Conservation (phyloP, 2,329 filamentous ascomycete genomes). For the Pseudocercospora vitis region DNA sequence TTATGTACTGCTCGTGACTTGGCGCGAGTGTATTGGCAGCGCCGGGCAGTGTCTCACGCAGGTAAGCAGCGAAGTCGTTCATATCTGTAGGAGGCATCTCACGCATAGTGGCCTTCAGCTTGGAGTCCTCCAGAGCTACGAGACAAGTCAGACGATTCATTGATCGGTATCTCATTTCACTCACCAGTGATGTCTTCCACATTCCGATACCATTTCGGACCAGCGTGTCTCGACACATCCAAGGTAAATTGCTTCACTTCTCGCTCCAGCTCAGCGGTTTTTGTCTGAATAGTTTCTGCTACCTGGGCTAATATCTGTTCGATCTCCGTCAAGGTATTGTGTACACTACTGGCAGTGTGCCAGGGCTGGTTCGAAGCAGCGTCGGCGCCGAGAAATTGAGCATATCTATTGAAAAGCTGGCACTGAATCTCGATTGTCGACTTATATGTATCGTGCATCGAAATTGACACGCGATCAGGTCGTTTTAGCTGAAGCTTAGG, state of each 20-base stretch:
- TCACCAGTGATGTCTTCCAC: constrained; percentile 7
- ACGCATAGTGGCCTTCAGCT: constrained; percentile 1
- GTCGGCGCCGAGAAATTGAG: background rate
- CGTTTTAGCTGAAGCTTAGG: background rate
- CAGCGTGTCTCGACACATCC: background rate
- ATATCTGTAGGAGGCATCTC: constrained; percentile 1
- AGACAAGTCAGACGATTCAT: background rate
- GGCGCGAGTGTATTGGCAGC: background rate
- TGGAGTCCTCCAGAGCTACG: constrained; percentile 3
- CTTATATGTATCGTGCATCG: background rate
- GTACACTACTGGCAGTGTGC: background rate
- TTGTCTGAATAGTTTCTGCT: background rate
- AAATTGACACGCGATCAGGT: background rate
- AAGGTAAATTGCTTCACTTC: background rate
- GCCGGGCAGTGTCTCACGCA: background rate
- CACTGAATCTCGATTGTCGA: constrained; percentile 4
- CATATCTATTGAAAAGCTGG: constrained; percentile 5
- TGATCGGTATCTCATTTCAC: background rate
- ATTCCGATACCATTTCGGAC: constrained; percentile 9
- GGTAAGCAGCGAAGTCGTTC: constrained; percentile 8
- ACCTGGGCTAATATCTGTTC: constrained; percentile 8
- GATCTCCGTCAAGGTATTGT: constrained; percentile 1
- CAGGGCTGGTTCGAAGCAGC: background rate
- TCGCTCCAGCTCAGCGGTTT: constrained; percentile 1
- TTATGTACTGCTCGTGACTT: constrained; percentile 1